Evolutionary conservation across 495 filamentous ascomycete genomes (phyloP).

Genomic region (Immersiella caudata): DNA sequence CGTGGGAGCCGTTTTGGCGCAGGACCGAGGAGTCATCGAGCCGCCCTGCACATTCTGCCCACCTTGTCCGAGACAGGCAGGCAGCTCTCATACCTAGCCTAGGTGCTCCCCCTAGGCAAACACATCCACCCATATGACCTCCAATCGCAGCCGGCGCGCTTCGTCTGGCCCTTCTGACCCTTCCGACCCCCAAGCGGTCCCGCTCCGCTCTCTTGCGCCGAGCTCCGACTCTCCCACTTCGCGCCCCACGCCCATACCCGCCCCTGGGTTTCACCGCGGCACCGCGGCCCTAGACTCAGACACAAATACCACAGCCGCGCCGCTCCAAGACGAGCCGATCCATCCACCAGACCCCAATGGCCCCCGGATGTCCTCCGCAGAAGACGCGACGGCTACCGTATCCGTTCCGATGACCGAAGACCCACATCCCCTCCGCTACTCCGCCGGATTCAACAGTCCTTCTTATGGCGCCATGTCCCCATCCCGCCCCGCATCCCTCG

Average conservation of each 20-base stretch:
- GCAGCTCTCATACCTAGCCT: too few species aligned
- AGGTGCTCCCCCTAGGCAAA: neutral
- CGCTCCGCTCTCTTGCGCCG: constrained; percentile 24
- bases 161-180: constrained; percentile 6
- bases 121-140: constrained; percentile 24
- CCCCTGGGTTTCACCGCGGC: neutral
- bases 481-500: constrained; percentile 19
- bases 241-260: constrained; percentile 5
- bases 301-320: constrained; percentile 10
- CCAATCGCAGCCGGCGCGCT: constrained; percentile 10
- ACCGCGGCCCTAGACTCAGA: constrained; percentile 3
- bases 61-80: constrained; percentile 21
- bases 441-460: constrained; percentile 58
- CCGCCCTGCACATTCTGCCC: neutral
- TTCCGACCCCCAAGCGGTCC: constrained; percentile 21
- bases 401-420: constrained; percentile 55
- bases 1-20: neutral
- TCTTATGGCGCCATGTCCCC: constrained; percentile 61
- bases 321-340: constrained; percentile 12
- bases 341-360: constrained; percentile 24
- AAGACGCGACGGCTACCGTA: constrained; percentile 17
- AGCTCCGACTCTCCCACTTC: neutral
- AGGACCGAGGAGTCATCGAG: constrained; percentile 6
- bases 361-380: constrained; percentile 9
- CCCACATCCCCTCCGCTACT: constrained; percentile 60